Percentiles rank a stretch among this genome's conserved stretches.
Conservation (phyloP, 2,329 filamentous ascomycete genomes). For the Penicillium expansum region DNA sequence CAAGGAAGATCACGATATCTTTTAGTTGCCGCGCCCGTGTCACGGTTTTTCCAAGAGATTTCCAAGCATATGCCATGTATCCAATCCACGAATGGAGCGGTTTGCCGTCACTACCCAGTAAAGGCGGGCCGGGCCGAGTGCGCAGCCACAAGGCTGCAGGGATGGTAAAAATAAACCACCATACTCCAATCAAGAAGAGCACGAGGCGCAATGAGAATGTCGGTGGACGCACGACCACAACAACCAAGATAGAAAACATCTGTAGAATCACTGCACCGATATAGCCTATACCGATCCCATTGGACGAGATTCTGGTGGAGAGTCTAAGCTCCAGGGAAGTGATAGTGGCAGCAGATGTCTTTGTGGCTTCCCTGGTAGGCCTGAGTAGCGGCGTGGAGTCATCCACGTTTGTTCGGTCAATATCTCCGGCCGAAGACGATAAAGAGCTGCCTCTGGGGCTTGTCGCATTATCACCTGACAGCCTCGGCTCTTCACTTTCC, state of each 20-base stretch:
- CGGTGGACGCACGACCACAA: slow-evolving; percentile 70
- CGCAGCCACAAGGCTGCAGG: slow-evolving; percentile 85
- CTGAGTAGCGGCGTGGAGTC: slow-evolving; percentile 29
- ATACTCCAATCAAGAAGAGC: slow-evolving; percentile 79
- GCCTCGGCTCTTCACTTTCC: slow-evolving; percentile 6
- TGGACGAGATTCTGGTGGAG: slow-evolving; percentile 86
- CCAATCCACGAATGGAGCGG: slow-evolving; percentile 57
- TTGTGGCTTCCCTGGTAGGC: slow-evolving; percentile 9
- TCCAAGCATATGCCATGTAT: slow-evolving; percentile 83
- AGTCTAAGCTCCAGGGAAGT: slow-evolving; percentile 68
- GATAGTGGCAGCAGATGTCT: slow-evolving; percentile 2
- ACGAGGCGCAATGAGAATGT: slow-evolving; percentile 85
- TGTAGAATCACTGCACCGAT: slow-evolving; percentile 82
- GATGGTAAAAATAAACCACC: slow-evolving; percentile 92
- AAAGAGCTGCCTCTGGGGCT: not conserved
- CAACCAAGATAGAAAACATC: slow-evolving; percentile 72
- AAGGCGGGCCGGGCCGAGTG: slow-evolving; percentile 80
- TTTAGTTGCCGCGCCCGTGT: slow-evolving; percentile 70
- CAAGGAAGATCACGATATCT: slow-evolving; percentile 80
- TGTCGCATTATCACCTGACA: slow-evolving; percentile 3
- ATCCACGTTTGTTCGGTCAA: slow-evolving; percentile 9
- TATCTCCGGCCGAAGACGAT: slow-evolving; percentile 10
- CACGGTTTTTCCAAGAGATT: slow-evolving; percentile 75
- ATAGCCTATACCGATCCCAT: slow-evolving; percentile 92
- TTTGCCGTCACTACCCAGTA: slow-evolving; percentile 45